These are phyloP conservation scores for Fusarium sp. DNA, from an alignment of 2,329 filamentous ascomycete species.

Conservation along the genomic window DNA sequence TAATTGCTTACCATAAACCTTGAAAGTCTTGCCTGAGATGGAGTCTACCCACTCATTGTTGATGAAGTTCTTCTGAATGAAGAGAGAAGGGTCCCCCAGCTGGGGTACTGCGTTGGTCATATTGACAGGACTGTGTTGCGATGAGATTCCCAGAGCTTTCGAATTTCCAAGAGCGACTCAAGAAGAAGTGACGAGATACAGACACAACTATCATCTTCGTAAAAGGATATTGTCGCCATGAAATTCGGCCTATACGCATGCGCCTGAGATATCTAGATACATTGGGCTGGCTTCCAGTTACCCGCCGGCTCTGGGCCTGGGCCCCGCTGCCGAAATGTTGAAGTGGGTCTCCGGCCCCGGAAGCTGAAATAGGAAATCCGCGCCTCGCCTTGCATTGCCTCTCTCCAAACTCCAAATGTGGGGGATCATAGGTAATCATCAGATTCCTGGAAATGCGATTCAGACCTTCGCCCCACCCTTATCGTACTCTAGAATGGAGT, in stretches of 20 bases:
- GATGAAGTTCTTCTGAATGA: neutral
- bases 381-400: neutral
- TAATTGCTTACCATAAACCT: neutral
- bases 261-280: neutral
- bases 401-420: neutral
- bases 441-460: neutral
- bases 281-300: neutral
- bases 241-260: neutral
- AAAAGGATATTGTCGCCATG: neutral
- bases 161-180: neutral
- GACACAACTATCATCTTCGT: neutral
- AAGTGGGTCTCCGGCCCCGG: neutral
- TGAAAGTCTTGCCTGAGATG: neutral
- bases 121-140: neutral
- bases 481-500: neutral
- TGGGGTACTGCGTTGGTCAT: neutral
- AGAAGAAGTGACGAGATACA: neutral
- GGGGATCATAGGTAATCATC: neutral
- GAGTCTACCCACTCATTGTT: neutral
- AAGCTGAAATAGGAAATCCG: neutral
- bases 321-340: neutral
- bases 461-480: neutral
- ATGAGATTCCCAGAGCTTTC: neutral
- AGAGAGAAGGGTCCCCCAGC: neutral
- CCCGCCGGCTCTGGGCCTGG: neutral